These are phyloP conservation scores for Leptographium galeiforme DNA, from an alignment of 2,329 filamentous ascomycete genomes.

Conservation along the genomic window DNA sequence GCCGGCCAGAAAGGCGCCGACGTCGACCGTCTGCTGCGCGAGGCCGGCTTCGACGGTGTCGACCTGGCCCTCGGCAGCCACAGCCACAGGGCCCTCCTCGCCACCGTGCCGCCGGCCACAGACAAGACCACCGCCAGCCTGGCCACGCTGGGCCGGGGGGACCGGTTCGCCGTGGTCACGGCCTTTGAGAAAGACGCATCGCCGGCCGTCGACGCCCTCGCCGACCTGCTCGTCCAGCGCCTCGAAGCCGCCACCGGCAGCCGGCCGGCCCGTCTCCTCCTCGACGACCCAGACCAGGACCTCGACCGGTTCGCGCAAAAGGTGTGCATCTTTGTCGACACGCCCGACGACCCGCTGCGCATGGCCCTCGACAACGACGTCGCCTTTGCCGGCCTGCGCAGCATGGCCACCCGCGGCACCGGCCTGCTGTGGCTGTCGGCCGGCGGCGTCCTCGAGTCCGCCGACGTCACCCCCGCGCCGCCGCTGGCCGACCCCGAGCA, in stretches of 20 bases:
- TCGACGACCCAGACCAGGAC: not conserved
- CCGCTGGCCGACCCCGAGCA: slow-evolving; percentile 3
- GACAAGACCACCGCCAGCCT: no score
- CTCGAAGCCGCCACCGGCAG: not conserved
- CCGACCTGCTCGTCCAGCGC: not conserved
- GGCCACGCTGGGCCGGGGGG: no score
- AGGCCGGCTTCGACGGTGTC: slow-evolving; percentile 10
- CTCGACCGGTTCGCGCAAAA: not conserved
- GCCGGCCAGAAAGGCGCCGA: not conserved
- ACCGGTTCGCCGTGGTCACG: not conserved
- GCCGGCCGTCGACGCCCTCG: not conserved
- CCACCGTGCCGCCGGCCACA: not conserved
- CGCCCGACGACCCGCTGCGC: not conserved
- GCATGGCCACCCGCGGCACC: not conserved
- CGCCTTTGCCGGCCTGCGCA: not conserved
- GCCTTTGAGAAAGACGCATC: not conserved
- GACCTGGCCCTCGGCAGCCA: slow-evolving; percentile 1
- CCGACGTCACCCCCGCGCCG: not conserved
- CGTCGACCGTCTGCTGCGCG: not conserved
- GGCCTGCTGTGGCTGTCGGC: slow-evolving; percentile 4
- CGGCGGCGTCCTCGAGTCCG: slow-evolving; percentile 8
- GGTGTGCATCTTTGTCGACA: not conserved
- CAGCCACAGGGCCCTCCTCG: not conserved
- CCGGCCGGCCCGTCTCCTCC: not conserved
- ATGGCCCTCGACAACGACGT: not conserved